phyloP scores from a whole-genome alignment of 1,284 basidiomycete species.

The Exsudoporus floridanus region DNA sequence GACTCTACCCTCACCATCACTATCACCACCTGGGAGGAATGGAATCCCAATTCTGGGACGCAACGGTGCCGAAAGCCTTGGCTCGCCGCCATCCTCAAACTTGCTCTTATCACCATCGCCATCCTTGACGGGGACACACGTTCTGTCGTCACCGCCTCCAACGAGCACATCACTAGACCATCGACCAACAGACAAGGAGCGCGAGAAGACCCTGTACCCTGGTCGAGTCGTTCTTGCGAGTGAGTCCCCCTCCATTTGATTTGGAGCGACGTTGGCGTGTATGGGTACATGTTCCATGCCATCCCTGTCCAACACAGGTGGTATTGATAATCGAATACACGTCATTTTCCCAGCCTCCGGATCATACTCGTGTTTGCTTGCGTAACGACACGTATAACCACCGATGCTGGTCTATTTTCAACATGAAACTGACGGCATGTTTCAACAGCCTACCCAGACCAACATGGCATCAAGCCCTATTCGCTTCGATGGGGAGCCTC shows the following conservation, averaged over 20 bases:
- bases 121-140: constrained; percentile 24
- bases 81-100: constrained; percentile 26
- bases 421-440: constrained; percentile 9
- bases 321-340: background rate
- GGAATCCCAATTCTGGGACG: constrained; percentile 29
- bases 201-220: constrained; percentile 74
- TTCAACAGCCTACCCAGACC: constrained; percentile 63
- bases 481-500: constrained; percentile 82
- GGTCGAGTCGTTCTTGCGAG: constrained; percentile 80
- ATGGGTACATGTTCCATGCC: constrained; percentile 1
- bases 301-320: background rate
- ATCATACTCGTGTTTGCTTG: constrained; percentile 10
- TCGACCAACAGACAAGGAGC: constrained; percentile 54
- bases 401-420: background rate
- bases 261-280: background rate
- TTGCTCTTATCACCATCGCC: constrained; percentile 27
- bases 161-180: constrained; percentile 23
- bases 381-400: constrained; percentile 9
- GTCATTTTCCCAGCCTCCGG: constrained; percentile 14
- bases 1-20: constrained; percentile 27
- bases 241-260: constrained; percentile 38
- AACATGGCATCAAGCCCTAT: constrained; percentile 74
- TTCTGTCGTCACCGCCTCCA: constrained; percentile 34
- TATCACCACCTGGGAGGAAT: constrained; percentile 19
- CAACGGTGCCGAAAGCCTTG: constrained; percentile 11